These are phyloP conservation scores for Spergularia azorica DNA, from an alignment of 179 eudicot genomes.

Conservation along the genomic window DNA sequence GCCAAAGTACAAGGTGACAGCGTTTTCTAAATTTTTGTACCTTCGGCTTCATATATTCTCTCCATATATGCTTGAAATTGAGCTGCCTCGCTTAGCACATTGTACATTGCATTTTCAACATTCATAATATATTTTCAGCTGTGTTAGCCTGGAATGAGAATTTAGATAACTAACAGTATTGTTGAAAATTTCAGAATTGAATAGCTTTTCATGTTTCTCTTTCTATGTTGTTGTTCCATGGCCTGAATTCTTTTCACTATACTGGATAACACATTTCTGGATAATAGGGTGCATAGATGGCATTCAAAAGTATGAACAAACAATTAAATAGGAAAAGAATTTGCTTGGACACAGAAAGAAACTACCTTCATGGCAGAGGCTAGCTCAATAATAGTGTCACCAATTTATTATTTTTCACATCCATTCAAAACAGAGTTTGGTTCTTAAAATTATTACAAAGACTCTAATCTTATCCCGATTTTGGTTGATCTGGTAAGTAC, in stretches of 20 bases:
- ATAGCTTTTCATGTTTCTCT: conserved; percentile 68
- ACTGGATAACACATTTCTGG: conserved; percentile 81
- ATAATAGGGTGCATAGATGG: conserved; percentile 56
- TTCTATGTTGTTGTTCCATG: conserved; percentile 95
- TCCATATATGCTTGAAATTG: conserved; percentile 56
- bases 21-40: conserved; percentile 67
- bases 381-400: conserved; percentile 90
- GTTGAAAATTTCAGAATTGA: not conserved
- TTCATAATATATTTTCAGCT: conserved; percentile 70
- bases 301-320: not conserved
- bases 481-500: conserved; percentile 83
- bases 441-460: conserved; percentile 95
- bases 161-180: not conserved
- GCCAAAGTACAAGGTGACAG: conserved; percentile 55
- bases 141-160: conserved; percentile 2
- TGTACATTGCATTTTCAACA: conserved; percentile 73
- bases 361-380: conserved; percentile 87
- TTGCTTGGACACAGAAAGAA: not conserved
- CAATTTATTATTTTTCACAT: conserved; percentile 96
- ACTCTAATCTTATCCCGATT: conserved; percentile 90
- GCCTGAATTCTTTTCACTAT: conserved; percentile 85
- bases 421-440: conserved; percentile 92
- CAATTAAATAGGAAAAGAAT: not conserved
- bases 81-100: conserved; percentile 61
- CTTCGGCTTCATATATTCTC: conserved; percentile 50